A percentile compares a stretch with the other conserved stretches of the same genome.
These are phyloP conservation scores for Fennellomyces sp. DNA, from an alignment of 371 early-diverging fungal genomes.

Conservation along the genomic window DNA sequence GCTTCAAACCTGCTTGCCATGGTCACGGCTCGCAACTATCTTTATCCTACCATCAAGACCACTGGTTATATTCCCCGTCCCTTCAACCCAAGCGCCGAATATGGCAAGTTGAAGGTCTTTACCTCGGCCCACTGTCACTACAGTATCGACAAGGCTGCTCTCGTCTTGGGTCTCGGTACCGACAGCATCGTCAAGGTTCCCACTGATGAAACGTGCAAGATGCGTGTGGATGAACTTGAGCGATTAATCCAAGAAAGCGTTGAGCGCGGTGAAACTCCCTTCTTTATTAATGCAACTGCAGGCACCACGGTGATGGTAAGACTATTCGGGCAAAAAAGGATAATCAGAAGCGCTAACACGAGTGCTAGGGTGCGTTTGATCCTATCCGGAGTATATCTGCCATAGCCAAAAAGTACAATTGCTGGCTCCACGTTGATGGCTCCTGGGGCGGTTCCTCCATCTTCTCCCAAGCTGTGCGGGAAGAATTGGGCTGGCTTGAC, in stretches of 20 bases:
- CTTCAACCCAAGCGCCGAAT: conserved; percentile 29
- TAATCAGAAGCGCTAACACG: background rate
- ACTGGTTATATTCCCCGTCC: conserved; percentile 56
- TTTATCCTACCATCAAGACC: conserved; percentile 68
- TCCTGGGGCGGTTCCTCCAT: conserved; percentile 84
- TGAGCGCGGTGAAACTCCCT: conserved; percentile 59
- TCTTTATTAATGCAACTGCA: conserved; percentile 85
- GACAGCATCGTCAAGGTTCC: conserved; percentile 73
- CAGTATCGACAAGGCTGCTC: conserved; percentile 78
- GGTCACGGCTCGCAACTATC: conserved; percentile 74
- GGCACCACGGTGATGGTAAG: conserved; percentile 84
- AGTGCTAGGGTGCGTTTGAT: conserved; percentile 75
- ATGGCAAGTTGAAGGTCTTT: conserved; percentile 69
- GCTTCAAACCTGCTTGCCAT: conserved; percentile 82
- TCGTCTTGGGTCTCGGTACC: conserved; percentile 77
- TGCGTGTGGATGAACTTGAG: conserved; percentile 65
- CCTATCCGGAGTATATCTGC: conserved; percentile 63
- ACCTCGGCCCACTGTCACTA: conserved; percentile 82
- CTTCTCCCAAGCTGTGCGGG: conserved; percentile 52
- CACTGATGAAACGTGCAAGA: conserved; percentile 64
- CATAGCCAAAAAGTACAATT: conserved; percentile 63
- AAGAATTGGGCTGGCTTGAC: conserved; percentile 49
- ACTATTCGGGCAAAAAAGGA: background rate
- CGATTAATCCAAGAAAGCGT: conserved; percentile 46
- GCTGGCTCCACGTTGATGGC: conserved; percentile 89